Conservation (phyloP, 2,329 filamentous ascomycete species). For the Penicillium sp. region DNA sequence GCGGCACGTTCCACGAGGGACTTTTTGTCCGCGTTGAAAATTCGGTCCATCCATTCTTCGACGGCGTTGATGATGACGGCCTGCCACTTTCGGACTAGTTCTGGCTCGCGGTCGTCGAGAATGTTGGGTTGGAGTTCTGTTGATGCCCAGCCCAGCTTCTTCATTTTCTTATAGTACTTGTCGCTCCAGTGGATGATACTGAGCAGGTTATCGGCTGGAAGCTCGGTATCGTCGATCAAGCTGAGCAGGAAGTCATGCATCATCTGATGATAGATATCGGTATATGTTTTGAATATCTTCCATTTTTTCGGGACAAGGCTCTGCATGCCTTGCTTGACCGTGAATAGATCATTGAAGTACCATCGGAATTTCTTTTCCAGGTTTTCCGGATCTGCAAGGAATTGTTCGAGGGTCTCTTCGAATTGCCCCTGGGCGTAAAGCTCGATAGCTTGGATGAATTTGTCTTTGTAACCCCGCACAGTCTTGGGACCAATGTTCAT, state of each 20-base stretch:
- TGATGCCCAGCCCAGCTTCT: slow-evolving; percentile 75
- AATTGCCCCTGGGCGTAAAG: slow-evolving; percentile 72
- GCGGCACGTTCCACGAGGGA: slow-evolving; percentile 75
- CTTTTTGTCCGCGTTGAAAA: slow-evolving; percentile 76
- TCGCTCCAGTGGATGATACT: slow-evolving; percentile 93
- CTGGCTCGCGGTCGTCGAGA: slow-evolving; percentile 83
- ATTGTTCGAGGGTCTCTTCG: slow-evolving; percentile 66
- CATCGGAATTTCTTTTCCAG: slow-evolving; percentile 88
- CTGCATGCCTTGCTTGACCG: slow-evolving; percentile 89
- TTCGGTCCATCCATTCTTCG: slow-evolving; percentile 96
- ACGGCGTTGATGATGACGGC: slow-evolving; percentile 93
- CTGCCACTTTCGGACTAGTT: slow-evolving; percentile 90
- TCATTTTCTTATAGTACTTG: slow-evolving; percentile 95
- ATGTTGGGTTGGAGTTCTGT: slow-evolving; percentile 80
- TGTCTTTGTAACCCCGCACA: slow-evolving; percentile 92
- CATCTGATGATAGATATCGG: slow-evolving; percentile 82
- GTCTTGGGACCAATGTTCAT: slow-evolving; percentile 92
- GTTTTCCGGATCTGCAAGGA: slow-evolving; percentile 76
- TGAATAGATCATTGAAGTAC: slow-evolving; percentile 98
- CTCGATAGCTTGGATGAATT: slow-evolving; percentile 79
- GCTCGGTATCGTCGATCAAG: slow-evolving; percentile 77
- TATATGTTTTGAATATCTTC: slow-evolving; percentile 90
- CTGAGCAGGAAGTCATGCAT: slow-evolving; percentile 93
- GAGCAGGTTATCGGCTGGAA: slow-evolving; percentile 82
- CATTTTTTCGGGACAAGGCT: slow-evolving; percentile 92